phyloP scores from a whole-genome alignment of 257 asterid genomes.

The Capsicum pubescens region DNA sequence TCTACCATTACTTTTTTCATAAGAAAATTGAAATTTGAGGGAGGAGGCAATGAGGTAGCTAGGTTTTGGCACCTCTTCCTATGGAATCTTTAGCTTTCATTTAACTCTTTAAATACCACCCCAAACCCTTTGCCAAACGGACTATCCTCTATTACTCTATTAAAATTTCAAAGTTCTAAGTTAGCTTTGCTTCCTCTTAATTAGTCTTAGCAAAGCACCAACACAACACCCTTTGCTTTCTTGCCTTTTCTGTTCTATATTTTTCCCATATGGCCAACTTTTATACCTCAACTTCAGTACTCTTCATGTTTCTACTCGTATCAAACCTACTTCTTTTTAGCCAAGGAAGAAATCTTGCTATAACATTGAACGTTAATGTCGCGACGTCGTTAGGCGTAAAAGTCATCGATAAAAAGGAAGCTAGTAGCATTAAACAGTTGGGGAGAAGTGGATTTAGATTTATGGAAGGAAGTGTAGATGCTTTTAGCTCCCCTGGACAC shows the following conservation, averaged over 20 bases:
- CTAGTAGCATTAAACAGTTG: not conserved
- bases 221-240: not conserved
- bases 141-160: not conserved
- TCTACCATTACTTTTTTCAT: not conserved
- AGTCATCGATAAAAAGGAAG: not conserved
- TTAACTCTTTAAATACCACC: constrained; percentile 47
- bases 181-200: constrained; percentile 17
- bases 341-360: constrained; percentile 47
- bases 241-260: not conserved
- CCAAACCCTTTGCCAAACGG: not conserved
- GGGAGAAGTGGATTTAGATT: constrained; percentile 28
- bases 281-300: constrained; percentile 27
- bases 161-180: not conserved
- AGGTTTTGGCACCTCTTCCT: not conserved
- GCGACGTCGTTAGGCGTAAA: not conserved
- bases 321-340: constrained; percentile 37
- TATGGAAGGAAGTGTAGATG: constrained; percentile 44
- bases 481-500: constrained; percentile 63
- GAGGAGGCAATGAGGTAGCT: constrained; percentile 5
- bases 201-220: constrained; percentile 19
- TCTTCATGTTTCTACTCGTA: constrained; percentile 41
- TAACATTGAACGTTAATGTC: not conserved
- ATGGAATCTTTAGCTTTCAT: constrained; percentile 51
- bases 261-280: constrained; percentile 39
- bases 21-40: not conserved